phyloP scores from a whole-genome alignment of 768 basidiomycete genomes.

The Boletus sensibilis region DNA sequence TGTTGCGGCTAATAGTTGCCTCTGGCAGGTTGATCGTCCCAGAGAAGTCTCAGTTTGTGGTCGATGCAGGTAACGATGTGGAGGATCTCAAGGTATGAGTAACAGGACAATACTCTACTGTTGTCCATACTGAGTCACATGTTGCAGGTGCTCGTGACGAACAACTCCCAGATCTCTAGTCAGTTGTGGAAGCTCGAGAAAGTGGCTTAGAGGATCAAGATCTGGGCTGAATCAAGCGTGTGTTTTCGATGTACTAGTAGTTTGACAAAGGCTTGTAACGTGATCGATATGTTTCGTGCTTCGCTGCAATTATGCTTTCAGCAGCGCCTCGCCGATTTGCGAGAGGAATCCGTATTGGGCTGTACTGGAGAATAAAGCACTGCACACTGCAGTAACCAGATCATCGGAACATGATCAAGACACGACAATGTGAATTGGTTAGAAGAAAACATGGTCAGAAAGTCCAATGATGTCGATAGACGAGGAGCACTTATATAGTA shows the following conservation, averaged over 20 bases:
- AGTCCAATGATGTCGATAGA: too few relatives aligned
- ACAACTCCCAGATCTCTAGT: constrained; percentile 2
- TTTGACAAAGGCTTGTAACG: not conserved
- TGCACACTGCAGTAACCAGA: too few relatives aligned
- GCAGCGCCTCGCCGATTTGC: too few relatives aligned
- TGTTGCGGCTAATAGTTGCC: not conserved
- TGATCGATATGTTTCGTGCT: not conserved
- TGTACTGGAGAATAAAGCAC: too few relatives aligned
- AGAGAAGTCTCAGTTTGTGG: not conserved
- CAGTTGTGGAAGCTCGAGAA: constrained; percentile 5
- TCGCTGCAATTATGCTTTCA: too few relatives aligned
- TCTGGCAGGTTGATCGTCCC: not conserved
- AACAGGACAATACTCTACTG: too few relatives aligned
- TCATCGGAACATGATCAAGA: too few relatives aligned
- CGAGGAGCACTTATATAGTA: too few relatives aligned
- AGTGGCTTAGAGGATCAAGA: not conserved
- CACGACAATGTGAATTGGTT: too few relatives aligned
- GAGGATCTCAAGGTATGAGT: not conserved
- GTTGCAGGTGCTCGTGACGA: not conserved
- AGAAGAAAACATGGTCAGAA: too few relatives aligned
- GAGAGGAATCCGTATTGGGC: too few relatives aligned
- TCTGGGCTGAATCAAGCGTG: not conserved
- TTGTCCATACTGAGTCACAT: not conserved
- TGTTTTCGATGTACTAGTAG: not conserved
- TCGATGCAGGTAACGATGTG: not conserved